Conservation (phyloP, 306 rosid species). For the Acacia crassicarpa region DNA sequence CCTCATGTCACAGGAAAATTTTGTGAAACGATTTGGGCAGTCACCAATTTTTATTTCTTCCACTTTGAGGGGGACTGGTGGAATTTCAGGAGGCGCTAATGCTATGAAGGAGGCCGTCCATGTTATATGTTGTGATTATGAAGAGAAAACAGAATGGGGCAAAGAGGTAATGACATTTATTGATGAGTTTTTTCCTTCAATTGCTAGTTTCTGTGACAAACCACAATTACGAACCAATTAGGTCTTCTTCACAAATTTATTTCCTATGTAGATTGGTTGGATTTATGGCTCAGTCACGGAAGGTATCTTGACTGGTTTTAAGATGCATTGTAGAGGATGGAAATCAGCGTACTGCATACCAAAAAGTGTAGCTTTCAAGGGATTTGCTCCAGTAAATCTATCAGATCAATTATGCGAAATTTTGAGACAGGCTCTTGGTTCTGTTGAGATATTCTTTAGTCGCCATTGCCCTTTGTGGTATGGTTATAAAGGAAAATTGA, state of each 20-base stretch:
- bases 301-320: slow-evolving; percentile 91
- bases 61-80: slow-evolving; percentile 80
- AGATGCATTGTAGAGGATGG: slow-evolving; percentile 99
- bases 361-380: slow-evolving; percentile 82
- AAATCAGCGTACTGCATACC: slow-evolving; percentile 96
- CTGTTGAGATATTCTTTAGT: slow-evolving; percentile 86
- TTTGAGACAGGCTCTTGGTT: slow-evolving; percentile 84
- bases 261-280: slow-evolving; percentile 87
- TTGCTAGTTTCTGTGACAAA: not conserved
- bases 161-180: slow-evolving; percentile 64
- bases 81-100: slow-evolving; percentile 75
- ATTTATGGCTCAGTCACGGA: slow-evolving; percentile 93
- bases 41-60: slow-evolving; percentile 92
- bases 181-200: not conserved
- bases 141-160: slow-evolving; percentile 98
- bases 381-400: slow-evolving; percentile 90
- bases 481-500: slow-evolving; percentile 84
- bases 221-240: slow-evolving; percentile 19
- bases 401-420: slow-evolving; percentile 88
- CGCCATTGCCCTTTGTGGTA: slow-evolving; percentile 95
- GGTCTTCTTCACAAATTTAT: slow-evolving; percentile 12
- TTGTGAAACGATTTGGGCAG: slow-evolving; percentile 68
- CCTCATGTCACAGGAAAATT: slow-evolving; percentile 63
- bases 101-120: slow-evolving; percentile 87
- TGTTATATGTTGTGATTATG: slow-evolving; percentile 91